Conservation (phyloP, 1,139 yeast genomes). For the Magnusiomyces suaveolens region DNA sequence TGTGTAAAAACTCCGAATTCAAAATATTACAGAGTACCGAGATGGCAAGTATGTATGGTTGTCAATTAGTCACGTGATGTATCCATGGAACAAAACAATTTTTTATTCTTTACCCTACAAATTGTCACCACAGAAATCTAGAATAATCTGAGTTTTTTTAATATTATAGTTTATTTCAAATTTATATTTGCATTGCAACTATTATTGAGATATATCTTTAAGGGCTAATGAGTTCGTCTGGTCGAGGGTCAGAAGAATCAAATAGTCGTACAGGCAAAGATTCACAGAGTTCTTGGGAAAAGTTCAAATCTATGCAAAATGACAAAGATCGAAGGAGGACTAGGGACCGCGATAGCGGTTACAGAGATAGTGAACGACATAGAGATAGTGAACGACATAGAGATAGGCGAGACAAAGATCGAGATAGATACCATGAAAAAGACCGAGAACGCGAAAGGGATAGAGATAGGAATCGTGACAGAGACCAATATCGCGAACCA, state of each 20-base stretch:
- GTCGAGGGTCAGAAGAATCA: background rate
- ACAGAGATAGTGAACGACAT: background rate
- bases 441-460: background rate
- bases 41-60: too few relatives aligned
- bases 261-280: background rate
- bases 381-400: background rate
- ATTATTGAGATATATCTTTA: too few relatives aligned
- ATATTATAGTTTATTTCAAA: too few relatives aligned
- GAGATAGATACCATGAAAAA: background rate
- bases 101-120: too few relatives aligned
- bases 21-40: too few relatives aligned
- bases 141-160: too few relatives aligned
- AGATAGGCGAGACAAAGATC: background rate
- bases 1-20: too few relatives aligned
- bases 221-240: background rate
- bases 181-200: too few relatives aligned
- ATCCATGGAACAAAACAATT: too few relatives aligned
- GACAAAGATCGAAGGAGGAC: background rate
- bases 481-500: background rate
- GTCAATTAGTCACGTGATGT: too few relatives aligned
- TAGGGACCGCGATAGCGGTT: background rate
- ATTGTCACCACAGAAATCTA: too few relatives aligned
- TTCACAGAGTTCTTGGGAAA: background rate
- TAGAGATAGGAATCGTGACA: background rate
- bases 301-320: background rate